phyloP scores from a whole-genome alignment of 306 rosid genomes.

The Castanopsis chinensis region DNA sequence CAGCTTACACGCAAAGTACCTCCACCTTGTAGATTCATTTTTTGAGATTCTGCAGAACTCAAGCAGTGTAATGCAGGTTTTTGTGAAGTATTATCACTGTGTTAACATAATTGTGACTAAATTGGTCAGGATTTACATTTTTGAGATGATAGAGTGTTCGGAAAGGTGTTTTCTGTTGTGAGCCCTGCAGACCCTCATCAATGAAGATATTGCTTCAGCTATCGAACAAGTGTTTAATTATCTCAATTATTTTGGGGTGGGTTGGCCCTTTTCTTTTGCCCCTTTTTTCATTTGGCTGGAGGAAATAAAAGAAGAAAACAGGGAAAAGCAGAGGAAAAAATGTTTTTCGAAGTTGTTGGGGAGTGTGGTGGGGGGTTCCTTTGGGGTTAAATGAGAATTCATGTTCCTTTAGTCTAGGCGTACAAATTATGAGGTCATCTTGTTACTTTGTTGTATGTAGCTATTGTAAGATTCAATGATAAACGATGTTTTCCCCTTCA shows the following conservation, averaged over 20 bases:
- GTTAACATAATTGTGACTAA: background rate
- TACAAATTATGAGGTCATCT: background rate
- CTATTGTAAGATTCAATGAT: background rate
- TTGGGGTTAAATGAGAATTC: background rate
- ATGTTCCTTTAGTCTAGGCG: background rate
- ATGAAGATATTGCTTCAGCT: background rate
- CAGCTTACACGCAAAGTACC: background rate
- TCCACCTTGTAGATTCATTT: background rate
- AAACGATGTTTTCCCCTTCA: too few relatives aligned
- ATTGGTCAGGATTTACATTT: background rate
- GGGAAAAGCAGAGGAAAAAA: background rate
- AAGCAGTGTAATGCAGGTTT: background rate
- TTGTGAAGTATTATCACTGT: background rate
- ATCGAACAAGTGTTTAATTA: background rate
- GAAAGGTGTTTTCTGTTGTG: background rate
- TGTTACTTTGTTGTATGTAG: background rate
- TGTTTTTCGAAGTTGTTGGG: too few relatives aligned
- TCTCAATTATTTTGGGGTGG: background rate
- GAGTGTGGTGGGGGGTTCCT: background rate
- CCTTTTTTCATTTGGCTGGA: background rate
- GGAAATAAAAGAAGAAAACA: too few relatives aligned
- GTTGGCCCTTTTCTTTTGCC: background rate
- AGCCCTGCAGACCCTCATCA: background rate
- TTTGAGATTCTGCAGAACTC: background rate
- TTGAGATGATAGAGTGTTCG: background rate